phyloP scores from a whole-genome alignment of 176 grass and related monocot species.

The Oryza coarctata region DNA sequence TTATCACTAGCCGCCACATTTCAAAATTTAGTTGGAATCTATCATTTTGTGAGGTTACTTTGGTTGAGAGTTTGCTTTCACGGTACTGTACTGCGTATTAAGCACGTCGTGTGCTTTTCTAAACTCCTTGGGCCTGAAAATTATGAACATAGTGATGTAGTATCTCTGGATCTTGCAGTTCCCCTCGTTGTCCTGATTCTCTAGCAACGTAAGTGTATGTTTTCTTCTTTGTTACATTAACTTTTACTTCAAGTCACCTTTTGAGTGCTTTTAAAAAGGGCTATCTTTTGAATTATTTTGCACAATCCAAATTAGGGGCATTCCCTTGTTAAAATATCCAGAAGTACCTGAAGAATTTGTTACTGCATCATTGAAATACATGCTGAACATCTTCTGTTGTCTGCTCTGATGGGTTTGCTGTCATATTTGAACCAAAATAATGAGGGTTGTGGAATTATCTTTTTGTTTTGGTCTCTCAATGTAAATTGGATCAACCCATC shows the following conservation, averaged over 20 bases:
- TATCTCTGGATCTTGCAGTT: background rate
- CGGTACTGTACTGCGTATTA: background rate
- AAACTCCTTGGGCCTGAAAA: background rate
- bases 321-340: background rate
- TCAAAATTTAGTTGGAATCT: conserved; percentile 13
- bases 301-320: background rate
- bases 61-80: background rate
- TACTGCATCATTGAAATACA: conserved; percentile 1
- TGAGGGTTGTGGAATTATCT: no score
- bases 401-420: no score
- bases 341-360: background rate
- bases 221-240: background rate
- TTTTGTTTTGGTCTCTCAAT: no score
- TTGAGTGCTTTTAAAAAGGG: background rate
- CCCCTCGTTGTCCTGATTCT: conserved; percentile 1
- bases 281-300: background rate
- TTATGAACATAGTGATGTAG: background rate
- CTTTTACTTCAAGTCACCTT: background rate
- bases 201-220: background rate
- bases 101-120: background rate
- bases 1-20: background rate
- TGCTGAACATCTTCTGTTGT: background rate
- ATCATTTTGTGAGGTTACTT: background rate
- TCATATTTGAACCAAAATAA: background rate
- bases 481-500: no score